Evolutionary conservation across 139 green algal genomes (phyloP), one percentile per base, ranked within the genome.

Genomic region (Volvox africanus): DNA sequence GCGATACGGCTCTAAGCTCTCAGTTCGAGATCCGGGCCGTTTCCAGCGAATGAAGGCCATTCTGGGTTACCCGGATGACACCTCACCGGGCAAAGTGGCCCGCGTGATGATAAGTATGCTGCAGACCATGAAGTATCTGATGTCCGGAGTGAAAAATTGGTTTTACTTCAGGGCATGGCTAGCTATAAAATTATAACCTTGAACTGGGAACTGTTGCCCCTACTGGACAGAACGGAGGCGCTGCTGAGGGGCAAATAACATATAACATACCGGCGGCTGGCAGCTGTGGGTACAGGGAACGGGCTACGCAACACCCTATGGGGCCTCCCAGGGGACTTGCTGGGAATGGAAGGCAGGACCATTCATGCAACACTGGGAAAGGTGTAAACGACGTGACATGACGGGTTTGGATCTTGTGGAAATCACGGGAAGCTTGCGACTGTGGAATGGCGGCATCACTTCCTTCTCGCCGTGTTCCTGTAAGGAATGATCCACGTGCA

Each of bases 41-140:
- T 94, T 92, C 80, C 76, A 81, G 36, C 92, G 86, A 21, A 94
- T 94, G 92, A 86, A 80, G 1, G 35, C 89, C 32, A 68, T 94
- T 32, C 55, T 94, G 37, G 92, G 92, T 18, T 94, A 94, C 88
- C 86, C 86, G 11, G 55, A 78, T 28, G 68, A 80, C 28, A 28
- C 13, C 22, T 36, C 62, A 2, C 11, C 36, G 22, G 36, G 14
- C 37, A 69, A 82, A 21, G 71, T 83, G 20, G n/a, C 75, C 6
- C n/a, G 9, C 1, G 86, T 90, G 73, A 90, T 69, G 21, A 83
- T 90, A 55, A 84, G 50, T 30, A 67, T 33, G 50, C 50, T 90
- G 30, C 86, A 90, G 21, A 90, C 86, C 20, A 76, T 90, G 50
- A 90, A 90, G 86, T 83, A 90, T 75, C 50, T 81, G 2, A 82